Percentiles rank a stretch among this genome's conserved stretches.
Conservation (phyloP, 2,329 filamentous ascomycete genomes). For the Leptosphaerulina australis region DNA sequence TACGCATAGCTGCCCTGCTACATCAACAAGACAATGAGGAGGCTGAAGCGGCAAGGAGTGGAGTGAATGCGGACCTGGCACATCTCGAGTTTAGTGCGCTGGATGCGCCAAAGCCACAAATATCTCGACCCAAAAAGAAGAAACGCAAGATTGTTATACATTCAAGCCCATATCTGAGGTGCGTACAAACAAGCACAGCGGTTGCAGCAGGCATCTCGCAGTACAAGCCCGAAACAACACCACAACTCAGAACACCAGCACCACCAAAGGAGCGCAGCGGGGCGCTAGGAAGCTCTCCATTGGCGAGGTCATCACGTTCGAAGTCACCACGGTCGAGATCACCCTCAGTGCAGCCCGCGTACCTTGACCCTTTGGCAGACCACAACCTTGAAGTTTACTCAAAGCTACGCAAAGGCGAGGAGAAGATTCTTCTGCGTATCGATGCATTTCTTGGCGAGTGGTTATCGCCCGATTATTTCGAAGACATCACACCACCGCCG, state of each 20-base stretch:
- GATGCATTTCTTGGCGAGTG: slow-evolving; percentile 96
- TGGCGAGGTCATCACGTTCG: slow-evolving; percentile 19
- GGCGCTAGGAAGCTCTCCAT: slow-evolving; percentile 15
- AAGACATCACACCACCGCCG: slow-evolving; percentile 87
- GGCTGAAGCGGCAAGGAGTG: slow-evolving; percentile 42
- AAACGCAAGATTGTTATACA: slow-evolving; percentile 84
- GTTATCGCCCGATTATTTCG: slow-evolving; percentile 92
- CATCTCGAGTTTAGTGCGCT: slow-evolving; percentile 31
- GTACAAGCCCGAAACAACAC: slow-evolving; percentile 53
- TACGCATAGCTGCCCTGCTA: slow-evolving; percentile 78
- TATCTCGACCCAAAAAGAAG: slow-evolving; percentile 58
- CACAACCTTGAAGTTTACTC: slow-evolving; percentile 44
- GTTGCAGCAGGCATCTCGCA: slow-evolving; percentile 85
- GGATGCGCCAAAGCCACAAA: slow-evolving; percentile 22
- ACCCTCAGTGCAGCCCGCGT: slow-evolving; percentile 29
- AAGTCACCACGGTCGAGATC: slow-evolving; percentile 22
- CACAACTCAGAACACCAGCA: slow-evolving; percentile 28
- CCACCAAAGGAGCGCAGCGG: slow-evolving; percentile 27
- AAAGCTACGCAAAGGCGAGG: slow-evolving; percentile 44
- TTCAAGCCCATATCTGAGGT: slow-evolving; percentile 91
- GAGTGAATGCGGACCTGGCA: slow-evolving; percentile 26
- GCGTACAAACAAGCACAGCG: slow-evolving; percentile 87
- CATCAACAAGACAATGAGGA: slow-evolving; percentile 56
- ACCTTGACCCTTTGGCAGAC: slow-evolving; percentile 46
- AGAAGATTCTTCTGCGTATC: slow-evolving; percentile 66